Base-by-base conservation (phyloP, 306 rosid genomes). In the Trifolium fragiferum region DNA sequence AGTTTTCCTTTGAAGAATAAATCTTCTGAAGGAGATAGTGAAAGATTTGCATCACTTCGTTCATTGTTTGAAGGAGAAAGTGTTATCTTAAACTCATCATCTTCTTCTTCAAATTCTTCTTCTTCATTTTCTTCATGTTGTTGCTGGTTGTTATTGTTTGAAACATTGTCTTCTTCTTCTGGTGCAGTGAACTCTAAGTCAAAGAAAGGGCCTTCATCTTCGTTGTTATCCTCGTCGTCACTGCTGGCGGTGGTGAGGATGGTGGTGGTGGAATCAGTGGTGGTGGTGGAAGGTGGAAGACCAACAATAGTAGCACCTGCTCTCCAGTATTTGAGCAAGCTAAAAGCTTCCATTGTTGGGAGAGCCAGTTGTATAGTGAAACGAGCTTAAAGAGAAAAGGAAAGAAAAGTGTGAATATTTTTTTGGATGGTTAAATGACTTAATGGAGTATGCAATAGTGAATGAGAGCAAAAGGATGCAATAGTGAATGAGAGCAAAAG, bases 271-370 rank as follows among this genome's bases (percentile, higher is more conserved):
- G 59, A 25, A 25, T 40, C 70, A 0, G 75, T 67, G 40, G 76
- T 67, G 46, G 75, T 67, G 40, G 76, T 67, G 46, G 83, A 19
- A 50, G 76, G 35, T 0, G 57, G 40, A 30, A 65, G 70, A 6
- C 51, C 50, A n/a, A 51, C 49, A 2, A 19, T 41, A 2, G 58
- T 87, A 3, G 86, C 88, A 49, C 85, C 87, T 0, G 89, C 87
- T 79, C 96, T 74, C 99, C 96, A 92, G 82, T 92, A 90, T 78
- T 90, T 94, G 89, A 92, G 99, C 16, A 94, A 80, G 87, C 90
- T 94, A 76, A 94, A 94, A 84, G 96, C 90, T 90, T 94, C 99
- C 99, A 94, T 94, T 38, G 97, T 94, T 78, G 99, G 99, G 96
- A 94, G 97, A 90, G 99, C 97, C 99, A 95, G 3, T 25, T 25